Evolutionary conservation across 495 filamentous ascomycete genomes (phyloP).

Genomic region (Xylaria sp.): DNA sequence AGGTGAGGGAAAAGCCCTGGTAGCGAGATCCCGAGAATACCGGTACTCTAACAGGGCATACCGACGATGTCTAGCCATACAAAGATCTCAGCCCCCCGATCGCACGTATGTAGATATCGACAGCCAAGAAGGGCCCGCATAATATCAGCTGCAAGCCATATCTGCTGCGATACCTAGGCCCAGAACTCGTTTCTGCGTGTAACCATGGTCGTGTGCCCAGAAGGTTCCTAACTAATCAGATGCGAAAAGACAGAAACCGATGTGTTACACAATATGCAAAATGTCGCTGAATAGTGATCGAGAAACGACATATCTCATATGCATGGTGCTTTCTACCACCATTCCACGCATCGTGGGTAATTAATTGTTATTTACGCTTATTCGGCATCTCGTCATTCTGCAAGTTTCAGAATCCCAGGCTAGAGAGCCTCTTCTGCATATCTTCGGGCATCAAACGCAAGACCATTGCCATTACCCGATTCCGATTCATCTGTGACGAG

Average conservation of each 20-base stretch:
- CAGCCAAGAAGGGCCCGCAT: background rate
- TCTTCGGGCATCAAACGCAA: conserved; percentile 1
- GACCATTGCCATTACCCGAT: background rate
- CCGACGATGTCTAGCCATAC: background rate
- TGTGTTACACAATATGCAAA: conserved; percentile 19
- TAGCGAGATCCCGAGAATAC: background rate
- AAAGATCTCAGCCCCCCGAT: background rate
- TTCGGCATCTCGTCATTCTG: background rate
- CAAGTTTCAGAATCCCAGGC: background rate
- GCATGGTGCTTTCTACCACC: background rate
- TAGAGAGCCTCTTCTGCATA: background rate
- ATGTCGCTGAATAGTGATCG: background rate
- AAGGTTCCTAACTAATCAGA: background rate
- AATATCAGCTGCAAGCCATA: background rate
- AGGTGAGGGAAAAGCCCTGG: background rate
- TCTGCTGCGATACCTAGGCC: conserved; percentile 1
- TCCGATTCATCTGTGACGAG: background rate
- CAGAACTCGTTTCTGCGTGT: conserved; percentile 1
- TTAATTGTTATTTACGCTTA: background rate
- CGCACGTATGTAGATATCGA: background rate
- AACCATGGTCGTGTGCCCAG: background rate
- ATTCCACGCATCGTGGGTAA: background rate
- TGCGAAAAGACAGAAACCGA: background rate
- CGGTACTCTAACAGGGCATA: background rate
- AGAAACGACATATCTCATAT: background rate